These are phyloP conservation scores for Umbelopsis sp. DNA, from an alignment of 192 early-diverging fungal species.

Conservation along the genomic window DNA sequence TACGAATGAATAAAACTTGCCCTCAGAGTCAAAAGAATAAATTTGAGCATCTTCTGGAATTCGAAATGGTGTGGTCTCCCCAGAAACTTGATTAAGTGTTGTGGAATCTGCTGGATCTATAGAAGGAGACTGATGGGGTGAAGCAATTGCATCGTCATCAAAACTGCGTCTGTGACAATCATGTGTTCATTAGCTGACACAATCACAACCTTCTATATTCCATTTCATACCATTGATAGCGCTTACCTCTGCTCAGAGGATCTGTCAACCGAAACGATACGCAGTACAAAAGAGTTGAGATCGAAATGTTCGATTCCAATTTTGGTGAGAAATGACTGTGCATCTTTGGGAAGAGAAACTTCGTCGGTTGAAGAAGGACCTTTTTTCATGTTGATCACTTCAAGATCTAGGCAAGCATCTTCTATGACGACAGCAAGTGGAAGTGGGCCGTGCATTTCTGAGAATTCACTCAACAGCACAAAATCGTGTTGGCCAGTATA, in stretches of 20 bases:
- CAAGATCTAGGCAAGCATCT: constrained; percentile 23
- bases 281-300: constrained; percentile 50
- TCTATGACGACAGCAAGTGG: constrained; percentile 45
- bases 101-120: neutral
- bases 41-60: constrained; percentile 58
- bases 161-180: neutral
- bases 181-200: too few relatives aligned
- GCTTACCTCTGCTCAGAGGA: constrained; percentile 27
- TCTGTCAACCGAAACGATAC: constrained; percentile 49
- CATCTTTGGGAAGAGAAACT: neutral
- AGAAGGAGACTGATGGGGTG: neutral
- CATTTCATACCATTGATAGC: neutral
- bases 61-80: constrained; percentile 37
- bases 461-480: constrained; percentile 56
- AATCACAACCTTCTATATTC: neutral
- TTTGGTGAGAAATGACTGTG: constrained; percentile 7
- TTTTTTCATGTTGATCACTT: constrained; percentile 18
- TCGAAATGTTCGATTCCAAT: constrained; percentile 40
- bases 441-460: constrained; percentile 53
- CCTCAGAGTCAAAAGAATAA: constrained; percentile 47
- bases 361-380: neutral
- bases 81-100: neutral
- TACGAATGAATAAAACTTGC: constrained; percentile 55
- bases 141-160: neutral
- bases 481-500: constrained; percentile 36